phyloP scores from a whole-genome alignment of 2,329 filamentous ascomycete species.

The Dactylellina parvicollis region DNA sequence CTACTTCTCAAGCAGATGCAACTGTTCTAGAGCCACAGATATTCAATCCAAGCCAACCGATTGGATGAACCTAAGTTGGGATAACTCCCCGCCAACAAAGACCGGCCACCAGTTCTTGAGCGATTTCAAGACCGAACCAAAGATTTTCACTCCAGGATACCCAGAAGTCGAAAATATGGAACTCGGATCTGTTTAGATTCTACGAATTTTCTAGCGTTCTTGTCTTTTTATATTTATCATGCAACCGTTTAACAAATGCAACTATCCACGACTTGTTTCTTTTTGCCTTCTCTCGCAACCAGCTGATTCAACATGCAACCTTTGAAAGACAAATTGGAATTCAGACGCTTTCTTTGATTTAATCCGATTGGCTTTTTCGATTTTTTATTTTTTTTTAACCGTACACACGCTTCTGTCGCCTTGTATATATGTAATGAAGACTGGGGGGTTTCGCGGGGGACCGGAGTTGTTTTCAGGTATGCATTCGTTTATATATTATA shows the following conservation, averaged over 20 bases:
- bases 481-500: slow-evolving; percentile 35
- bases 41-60: slow-evolving; percentile 45
- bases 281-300: background rate
- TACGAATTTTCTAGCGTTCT: slow-evolving; percentile 16
- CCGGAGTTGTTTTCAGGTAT: slow-evolving; percentile 49
- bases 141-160: slow-evolving; percentile 47
- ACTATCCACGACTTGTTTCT: slow-evolving; percentile 27
- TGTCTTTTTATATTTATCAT: background rate
- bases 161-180: slow-evolving; percentile 52
- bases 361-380: slow-evolving; percentile 23
- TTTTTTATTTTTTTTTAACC: background rate
- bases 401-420: slow-evolving; percentile 1
- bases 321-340: slow-evolving; percentile 29
- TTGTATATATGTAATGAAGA: slow-evolving; percentile 54
- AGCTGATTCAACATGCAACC: slow-evolving; percentile 32
- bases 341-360: slow-evolving; percentile 14
- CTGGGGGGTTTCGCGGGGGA: slow-evolving; percentile 25
- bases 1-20: slow-evolving; percentile 51
- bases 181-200: slow-evolving; percentile 40
- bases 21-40: slow-evolving; percentile 18
- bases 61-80: slow-evolving; percentile 52
- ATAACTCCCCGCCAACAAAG: slow-evolving; percentile 52
- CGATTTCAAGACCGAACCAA: slow-evolving; percentile 48
- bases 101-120: slow-evolving; percentile 38
- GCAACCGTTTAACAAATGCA: background rate